phyloP scores from a whole-genome alignment of 441 rosid species.

The Dalechampia spathulata region DNA sequence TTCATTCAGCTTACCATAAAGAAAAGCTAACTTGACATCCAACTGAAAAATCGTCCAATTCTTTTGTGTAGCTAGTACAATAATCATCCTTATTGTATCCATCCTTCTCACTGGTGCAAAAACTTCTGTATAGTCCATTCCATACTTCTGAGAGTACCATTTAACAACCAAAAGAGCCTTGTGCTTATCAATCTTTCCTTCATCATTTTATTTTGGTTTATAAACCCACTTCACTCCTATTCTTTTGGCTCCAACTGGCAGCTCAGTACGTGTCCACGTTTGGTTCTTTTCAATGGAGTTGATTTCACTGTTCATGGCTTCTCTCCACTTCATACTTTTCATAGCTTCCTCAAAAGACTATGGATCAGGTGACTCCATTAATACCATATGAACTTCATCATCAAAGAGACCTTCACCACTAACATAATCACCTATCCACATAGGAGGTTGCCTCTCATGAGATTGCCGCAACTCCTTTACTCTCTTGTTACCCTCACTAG shows the following conservation, averaged over 20 bases:
- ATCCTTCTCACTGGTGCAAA: background rate
- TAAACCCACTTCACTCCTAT: slow-evolving; percentile 6
- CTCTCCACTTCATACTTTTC: background rate
- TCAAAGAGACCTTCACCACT: background rate
- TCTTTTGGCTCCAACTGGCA: slow-evolving; percentile 3
- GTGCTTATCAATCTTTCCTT: slow-evolving; percentile 2
- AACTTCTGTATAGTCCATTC: background rate
- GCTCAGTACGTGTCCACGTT: slow-evolving; percentile 6
- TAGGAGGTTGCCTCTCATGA: background rate
- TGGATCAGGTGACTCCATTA: slow-evolving; percentile 3
- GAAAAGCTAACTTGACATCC: background rate
- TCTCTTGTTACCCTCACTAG: background rate
- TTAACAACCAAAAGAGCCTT: background rate
- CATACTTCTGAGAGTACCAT: background rate
- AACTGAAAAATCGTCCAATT: slow-evolving; percentile 2
- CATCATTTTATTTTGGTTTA: slow-evolving; percentile 3
- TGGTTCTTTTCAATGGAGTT: background rate
- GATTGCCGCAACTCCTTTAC: too few species aligned
- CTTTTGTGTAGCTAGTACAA: slow-evolving; percentile 4
- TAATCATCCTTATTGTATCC: slow-evolving; percentile 2
- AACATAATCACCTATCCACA: background rate
- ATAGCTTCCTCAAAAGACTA: slow-evolving; percentile 10
- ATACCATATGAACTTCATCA: background rate
- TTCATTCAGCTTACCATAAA: background rate
- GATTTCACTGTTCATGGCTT: background rate